Evolutionary conservation across 164 flowering plant species (phyloP), one percentile per base, ranked within the genome.

Genomic region (Vitis cinerea): DNA sequence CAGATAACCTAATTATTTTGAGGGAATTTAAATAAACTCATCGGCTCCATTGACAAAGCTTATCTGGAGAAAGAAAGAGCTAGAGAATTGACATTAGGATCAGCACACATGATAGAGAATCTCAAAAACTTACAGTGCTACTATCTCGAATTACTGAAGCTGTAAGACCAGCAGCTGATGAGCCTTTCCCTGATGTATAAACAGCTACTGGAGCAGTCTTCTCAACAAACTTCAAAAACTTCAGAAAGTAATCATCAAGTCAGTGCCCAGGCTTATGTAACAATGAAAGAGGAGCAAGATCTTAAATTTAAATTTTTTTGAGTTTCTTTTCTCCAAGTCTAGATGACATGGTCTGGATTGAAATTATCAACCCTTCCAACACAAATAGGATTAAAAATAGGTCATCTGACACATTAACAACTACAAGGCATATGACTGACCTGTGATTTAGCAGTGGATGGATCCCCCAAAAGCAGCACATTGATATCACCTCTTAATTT

Each of bases 221-320:
- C 87, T 96, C 99, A 44, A 96, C 99, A 80, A 96, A 96, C 87
- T 96, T 96, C 70, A 96, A 97, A 83, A 96, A 96, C 99, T 95
- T 44, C 74, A 85, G 8, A 71, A 55, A 27, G 50, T 44, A 72
- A 49, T 10, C 9, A 63, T 61, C 30, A 67, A 69, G 49, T 61
- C 56, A 73, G 53, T 5, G 61, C 12, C 54, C 54, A 31, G 6
- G 15, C 29, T 17, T 48, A 9, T 14, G 53, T 11, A 31, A 37
- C 14, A 56, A 59, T 8, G 15, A 59, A 60, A 59, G 14, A 37
- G 44, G 44, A 37, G 44, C 44, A 37, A 3, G 44, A 37, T 37
- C 4, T 37, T 4, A 0, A 6, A 37, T 37, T 37, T 37, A 3
- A 37, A 37, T 37, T 37, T 37, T 3, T 37, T 37, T 37, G 4